Base-by-base conservation (phyloP, 768 basidiomycete genomes). In the Russula virescens region DNA sequence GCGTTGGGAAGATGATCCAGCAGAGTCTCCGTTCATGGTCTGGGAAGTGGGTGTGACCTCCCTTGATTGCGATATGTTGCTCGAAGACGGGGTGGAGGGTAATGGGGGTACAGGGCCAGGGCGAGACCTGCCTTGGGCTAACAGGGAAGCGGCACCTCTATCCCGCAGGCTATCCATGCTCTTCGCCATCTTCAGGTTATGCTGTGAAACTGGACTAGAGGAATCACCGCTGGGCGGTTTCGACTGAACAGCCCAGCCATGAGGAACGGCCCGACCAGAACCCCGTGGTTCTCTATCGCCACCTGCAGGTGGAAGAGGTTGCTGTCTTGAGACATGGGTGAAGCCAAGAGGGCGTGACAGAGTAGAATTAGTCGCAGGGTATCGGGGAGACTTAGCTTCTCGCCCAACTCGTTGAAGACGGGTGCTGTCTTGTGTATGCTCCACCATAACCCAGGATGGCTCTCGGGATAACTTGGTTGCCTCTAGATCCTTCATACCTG, bases 191-290 rank as follows among this genome's bases (percentile, higher is more conserved):
- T 67, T 67, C 46, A 67, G 40, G 31, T 57, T 65, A 34, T 56
- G 61, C 40, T 18, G 45, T 50, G 63, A 63, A 18, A 19, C 45
- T 40, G 66, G 63, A 43, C 46, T 59, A n/a, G 66, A 66, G 16
- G 59, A 8, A n/a, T 60, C 68, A 34, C 67, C 60, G 23, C 55
- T 60, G 7, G 43, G 34, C 8, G 64, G 55, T 34, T 81, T 84
- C 77, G 78, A 86, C 16, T 76, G 72, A 23, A 83, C 80, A 26
- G 81, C 70, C 75, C 79, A 81, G 43, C 75, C 75, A 9, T 69
- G 51, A 1, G 81, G 81, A 35, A 85, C 76, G 21, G 79, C 76
- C 51, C 77, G 78, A 28, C 77, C 73, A 28, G 55, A 54, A 38
- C 49, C 61, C 21, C 57, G 67, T 43, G 42, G 53, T 66, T 63